Base-by-base conservation (phyloP, 495 filamentous ascomycete genomes). In the Xylaria acuta region DNA sequence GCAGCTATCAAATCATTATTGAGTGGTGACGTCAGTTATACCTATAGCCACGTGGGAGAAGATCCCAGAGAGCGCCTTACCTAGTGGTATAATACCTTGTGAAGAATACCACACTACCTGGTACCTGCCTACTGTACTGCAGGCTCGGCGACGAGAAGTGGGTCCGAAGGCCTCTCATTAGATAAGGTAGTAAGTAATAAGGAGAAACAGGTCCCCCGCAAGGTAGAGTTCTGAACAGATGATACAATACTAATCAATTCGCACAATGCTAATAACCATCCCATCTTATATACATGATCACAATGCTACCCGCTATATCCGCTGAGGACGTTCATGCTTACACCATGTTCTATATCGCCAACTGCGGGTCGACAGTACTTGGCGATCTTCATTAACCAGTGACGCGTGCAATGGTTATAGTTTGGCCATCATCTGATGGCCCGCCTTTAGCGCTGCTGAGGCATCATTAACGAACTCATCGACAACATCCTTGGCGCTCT, bases 381-480 rank as follows among this genome's bases (percentile, higher is more conserved):
- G 58, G 68, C 16, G 6, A 32, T 64, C 30, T 14, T 63, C 49
- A 58, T 51, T 7, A 64, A 11, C 6, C 54, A 58, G 9, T 20
- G 51, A 40, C 30, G 27, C 40, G 18, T 59, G 67, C 32, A 32
- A 20, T 11, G 3, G 5, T 66, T 90, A 93, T 81, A 93, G 78
- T 84, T 93, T 94, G 68, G 90, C 80, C 63, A 88, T 76, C 88
- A 93, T 85, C 80, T 88, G 83, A 78, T 86, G 84, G 62, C 92
- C 91, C 77, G 88, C 87, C 77, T 91, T 83, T 72, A 97, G 75
- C 79, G 88, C 88, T 69, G 81, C 86, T 72, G 92, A 90, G 40
- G 94, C 95, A 77, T 97, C 94, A n/a, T 80, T 80, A 64, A 98
- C 91, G 78, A 99, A 92, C 84, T 99, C 96, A 78, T 99, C 95